These are phyloP conservation scores for Drechslera avenae DNA, from an alignment of 2,329 filamentous ascomycete genomes.

Conservation along the genomic window DNA sequence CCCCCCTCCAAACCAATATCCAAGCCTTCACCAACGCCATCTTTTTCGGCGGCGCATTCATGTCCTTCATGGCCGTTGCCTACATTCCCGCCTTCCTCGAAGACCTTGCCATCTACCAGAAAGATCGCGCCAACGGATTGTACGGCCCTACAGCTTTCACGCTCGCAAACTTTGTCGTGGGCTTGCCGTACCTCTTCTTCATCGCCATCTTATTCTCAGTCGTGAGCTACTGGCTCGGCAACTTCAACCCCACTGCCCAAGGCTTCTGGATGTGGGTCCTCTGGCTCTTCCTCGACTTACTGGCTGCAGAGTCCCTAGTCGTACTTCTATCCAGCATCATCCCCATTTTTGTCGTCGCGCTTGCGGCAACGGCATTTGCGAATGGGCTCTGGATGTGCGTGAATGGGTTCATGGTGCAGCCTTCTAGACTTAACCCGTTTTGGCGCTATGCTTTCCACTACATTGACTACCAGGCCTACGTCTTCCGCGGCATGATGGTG, in stretches of 20 bases:
- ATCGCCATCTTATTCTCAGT: conserved; percentile 77
- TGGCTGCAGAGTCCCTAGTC: conserved; percentile 82
- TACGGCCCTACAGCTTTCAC: conserved; percentile 76
- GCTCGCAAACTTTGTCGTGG: conserved; percentile 80
- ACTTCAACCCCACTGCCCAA: conserved; percentile 68
- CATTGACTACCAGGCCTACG: conserved; percentile 84
- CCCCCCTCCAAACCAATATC: conserved; percentile 71
- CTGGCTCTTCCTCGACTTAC: conserved; percentile 83
- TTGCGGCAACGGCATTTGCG: conserved; percentile 80
- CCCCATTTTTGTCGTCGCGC: conserved; percentile 78
- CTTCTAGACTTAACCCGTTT: conserved; percentile 75
- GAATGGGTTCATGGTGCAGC: conserved; percentile 78
- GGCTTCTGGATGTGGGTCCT: conserved; percentile 80
- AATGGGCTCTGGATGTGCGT: conserved; percentile 92
- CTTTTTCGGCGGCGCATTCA: conserved; percentile 59
- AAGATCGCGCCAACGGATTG: conserved; percentile 81
- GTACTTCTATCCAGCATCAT: conserved; percentile 75
- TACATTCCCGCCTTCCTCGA: conserved; percentile 86
- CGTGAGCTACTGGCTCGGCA: conserved; percentile 79
- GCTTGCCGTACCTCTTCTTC: conserved; percentile 78
- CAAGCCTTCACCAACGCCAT: conserved; percentile 84
- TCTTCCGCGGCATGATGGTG: conserved; percentile 92
- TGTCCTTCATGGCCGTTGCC: conserved; percentile 66
- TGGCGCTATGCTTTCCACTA: conserved; percentile 89
- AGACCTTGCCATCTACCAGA: conserved; percentile 72